A percentile compares a stretch with the other conserved stretches of the same genome.
Evolutionary conservation across 73 alveolate species (phyloP).

Genomic region (Paramecium sonneborni): DNA sequence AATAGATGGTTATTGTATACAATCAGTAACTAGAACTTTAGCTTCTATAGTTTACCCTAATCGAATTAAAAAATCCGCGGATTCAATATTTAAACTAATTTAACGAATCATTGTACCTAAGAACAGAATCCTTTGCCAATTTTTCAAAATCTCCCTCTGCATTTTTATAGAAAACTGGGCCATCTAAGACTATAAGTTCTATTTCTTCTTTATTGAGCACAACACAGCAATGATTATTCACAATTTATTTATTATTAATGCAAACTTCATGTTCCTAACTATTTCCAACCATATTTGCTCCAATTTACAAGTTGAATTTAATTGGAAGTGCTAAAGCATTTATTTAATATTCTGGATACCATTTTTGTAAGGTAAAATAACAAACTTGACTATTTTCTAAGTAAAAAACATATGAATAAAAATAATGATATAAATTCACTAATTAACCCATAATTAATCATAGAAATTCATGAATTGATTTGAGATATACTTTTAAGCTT

Average conservation of each 20-base stretch:
- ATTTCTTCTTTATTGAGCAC: background rate
- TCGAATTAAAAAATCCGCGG: background rate
- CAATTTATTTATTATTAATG: background rate
- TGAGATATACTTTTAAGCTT: background rate
- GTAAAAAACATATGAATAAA: background rate
- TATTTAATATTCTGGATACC: background rate
- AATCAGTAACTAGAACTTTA: background rate
- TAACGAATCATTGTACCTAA: constrained; percentile 4
- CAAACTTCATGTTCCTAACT: background rate
- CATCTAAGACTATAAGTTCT: constrained; percentile 24
- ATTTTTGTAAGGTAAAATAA: background rate
- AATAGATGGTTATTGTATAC: background rate
- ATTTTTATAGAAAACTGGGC: background rate
- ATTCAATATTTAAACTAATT: constrained; percentile 6
- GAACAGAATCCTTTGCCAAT: background rate
- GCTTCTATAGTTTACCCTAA: constrained; percentile 10
- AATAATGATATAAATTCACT: background rate
- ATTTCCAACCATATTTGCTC: constrained; percentile 1
- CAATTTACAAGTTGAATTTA: background rate
- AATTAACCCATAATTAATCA: constrained; percentile 2
- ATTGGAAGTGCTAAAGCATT: background rate
- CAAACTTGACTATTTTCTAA: constrained; percentile 1
- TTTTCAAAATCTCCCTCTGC: constrained; percentile 2
- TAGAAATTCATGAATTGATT: background rate
- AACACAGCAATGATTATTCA: background rate